Base-by-base conservation (phyloP, 225 moss, liverwort and hornwort species). In the Marchantia polymorpha region DNA sequence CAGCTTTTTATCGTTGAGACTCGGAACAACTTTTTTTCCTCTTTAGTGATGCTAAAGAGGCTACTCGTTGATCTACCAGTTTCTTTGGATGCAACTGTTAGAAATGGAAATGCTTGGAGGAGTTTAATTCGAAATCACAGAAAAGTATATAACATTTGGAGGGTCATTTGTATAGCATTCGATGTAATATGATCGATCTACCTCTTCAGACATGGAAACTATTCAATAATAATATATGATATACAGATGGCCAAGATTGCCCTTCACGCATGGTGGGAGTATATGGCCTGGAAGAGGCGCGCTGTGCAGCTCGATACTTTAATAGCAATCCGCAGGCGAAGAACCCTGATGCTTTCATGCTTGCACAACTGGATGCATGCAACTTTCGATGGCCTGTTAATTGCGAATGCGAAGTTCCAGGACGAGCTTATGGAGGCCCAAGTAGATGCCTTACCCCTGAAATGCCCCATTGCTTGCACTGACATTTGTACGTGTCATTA, bases 281-380 rank as follows among this genome's bases (percentile, higher is more conserved):
- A 93, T 83, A 93, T 99, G 94, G 92, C 94, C 72, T 94, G 94
- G 94, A 93, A 93, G 74, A 90, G 91, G 79, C 92, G 92, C 64
- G 92, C 97, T 64, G 61, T 89, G 67, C 94, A 95, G 83, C 87
- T 99, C 77, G 93, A 95, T 77, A 87, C 69, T 76, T 81, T 99
- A 54, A 64, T 99, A 80, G 90, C 93, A 80, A 79, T 88, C 8
- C 89, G 97, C 23, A 88, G 90, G 49, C 88, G 93, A 77, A 90
- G 93, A 61, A 90, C 91, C 20, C 67, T 95, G 31, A 90, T 94
- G 82, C 76, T 91, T 48, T 83, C 83, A 77, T 86, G 85, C 78
- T 77, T 99, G 68, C 97, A 95, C 79, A 90, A 90, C 69, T 99
- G 95, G 95, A 99, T 99, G 93, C 93, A 95, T 80, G 88, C 94